Conservation (phyloP, 345 rosid genomes). For the Firmiana major region DNA sequence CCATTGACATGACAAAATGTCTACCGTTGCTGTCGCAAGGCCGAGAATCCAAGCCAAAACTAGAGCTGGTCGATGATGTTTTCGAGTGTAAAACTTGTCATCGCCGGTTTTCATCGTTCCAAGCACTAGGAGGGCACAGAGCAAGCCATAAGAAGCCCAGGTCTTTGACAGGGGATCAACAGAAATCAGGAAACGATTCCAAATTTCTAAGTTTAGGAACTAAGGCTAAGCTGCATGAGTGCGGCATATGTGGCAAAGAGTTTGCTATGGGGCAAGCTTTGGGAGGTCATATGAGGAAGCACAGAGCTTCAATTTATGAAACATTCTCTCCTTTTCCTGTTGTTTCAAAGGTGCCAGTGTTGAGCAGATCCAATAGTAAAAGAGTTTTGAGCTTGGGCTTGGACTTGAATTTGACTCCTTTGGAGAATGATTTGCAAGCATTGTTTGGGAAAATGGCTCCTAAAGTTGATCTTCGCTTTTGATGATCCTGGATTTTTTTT, state of each 20-base stretch:
- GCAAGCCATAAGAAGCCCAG: conserved; percentile 68
- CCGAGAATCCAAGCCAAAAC: conserved; percentile 16
- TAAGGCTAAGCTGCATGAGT: conserved; percentile 41
- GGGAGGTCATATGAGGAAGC: conserved; percentile 82
- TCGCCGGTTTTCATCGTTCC: conserved; percentile 60
- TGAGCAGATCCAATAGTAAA: conserved; percentile 47
- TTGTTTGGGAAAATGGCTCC: conserved; percentile 56
- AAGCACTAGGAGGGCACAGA: conserved; percentile 74
- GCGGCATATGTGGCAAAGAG: conserved; percentile 53
- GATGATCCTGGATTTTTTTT: neutral
- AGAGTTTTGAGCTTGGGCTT: conserved; percentile 50
- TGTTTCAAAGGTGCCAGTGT: conserved; percentile 35
- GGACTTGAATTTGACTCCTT: conserved; percentile 72
- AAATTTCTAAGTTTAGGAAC: neutral
- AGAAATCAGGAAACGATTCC: neutral
- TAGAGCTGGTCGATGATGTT: neutral
- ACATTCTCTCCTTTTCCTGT: conserved; percentile 12
- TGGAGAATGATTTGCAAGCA: conserved; percentile 63
- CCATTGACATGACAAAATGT: conserved; percentile 36
- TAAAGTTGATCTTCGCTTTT: conserved; percentile 34
- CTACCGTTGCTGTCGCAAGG: conserved; percentile 38
- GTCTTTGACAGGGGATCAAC: neutral
- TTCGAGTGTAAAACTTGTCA: conserved; percentile 71
- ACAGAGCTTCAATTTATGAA: conserved; percentile 27
- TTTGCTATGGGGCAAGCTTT: conserved; percentile 66